Evolutionary conservation across 2,329 filamentous ascomycete species (phyloP), one percentile per base, ranked within the genome.

Genomic region (Fusarium ramigenum): DNA sequence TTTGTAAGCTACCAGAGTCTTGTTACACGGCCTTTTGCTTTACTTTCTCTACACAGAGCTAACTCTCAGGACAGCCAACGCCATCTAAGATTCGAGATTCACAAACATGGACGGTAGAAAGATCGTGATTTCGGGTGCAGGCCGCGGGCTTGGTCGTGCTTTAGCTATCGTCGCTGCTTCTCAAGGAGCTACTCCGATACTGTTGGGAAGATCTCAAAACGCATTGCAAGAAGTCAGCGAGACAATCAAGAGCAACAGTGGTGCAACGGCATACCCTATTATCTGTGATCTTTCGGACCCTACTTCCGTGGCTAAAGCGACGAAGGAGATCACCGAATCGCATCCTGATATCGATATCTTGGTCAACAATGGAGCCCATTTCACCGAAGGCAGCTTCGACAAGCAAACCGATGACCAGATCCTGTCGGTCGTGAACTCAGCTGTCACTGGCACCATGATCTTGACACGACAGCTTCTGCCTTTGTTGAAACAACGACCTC

Each of bases 401-500:
- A 42, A 30, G 12, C 60, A 63, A 16, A 47, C 40, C 2, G 21
- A 44, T 9, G 34, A 62, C 11, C 54, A 63, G 36, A 49, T 63
- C 12, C 6, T 23, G 14, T 63, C 60, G 5, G 54, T 63, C 2
- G 36, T 63, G 8, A 60, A 37, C 30, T 63, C 60, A 3, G 43
- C 54, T 1, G 56, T 63, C 30, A 63, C 54, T 6, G 60, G 60
- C 3, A 63, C 60, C 28, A 49, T 63, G n/a, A 6, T 63, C n/a
- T 37, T 63, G 4, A 63, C 60, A 1, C 30, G 37, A 0, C 34
- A 60, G 9, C 36, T 63, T 7, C 7, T 63, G 5, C 56, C 60
- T 0, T 7, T 63, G 1, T 5, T 63, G 43, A 19, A 5, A 11
- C 28, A 49, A 21, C 4, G 54, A 11, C 28, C 60, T 0, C 43